These are phyloP conservation scores for Botrytis fragariae DNA, from an alignment of 2,329 filamentous ascomycete genomes.

Conservation along the genomic window DNA sequence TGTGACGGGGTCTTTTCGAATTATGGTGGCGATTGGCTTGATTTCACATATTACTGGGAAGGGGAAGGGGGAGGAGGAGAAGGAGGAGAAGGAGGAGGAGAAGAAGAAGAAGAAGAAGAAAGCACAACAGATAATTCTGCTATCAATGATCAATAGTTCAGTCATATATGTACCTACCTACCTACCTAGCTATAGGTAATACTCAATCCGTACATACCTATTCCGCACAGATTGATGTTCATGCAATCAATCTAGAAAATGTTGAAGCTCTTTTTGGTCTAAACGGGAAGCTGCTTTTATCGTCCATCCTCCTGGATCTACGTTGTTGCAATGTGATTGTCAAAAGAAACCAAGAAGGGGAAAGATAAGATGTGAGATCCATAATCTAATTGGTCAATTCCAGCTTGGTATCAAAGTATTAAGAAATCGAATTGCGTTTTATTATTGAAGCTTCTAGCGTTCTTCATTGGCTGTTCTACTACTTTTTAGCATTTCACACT, in stretches of 20 bases:
- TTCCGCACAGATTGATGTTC: neutral
- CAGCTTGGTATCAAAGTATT: neutral
- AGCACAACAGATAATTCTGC: neutral
- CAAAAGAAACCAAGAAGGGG: neutral
- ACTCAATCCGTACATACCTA: neutral
- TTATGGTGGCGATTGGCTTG: neutral
- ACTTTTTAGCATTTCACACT: neutral
- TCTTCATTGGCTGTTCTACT: neutral
- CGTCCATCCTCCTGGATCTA: neutral
- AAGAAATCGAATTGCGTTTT: conserved; percentile 8
- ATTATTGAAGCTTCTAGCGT: neutral
- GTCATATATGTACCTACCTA: too few relatives aligned
- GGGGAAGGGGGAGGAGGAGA: too few relatives aligned
- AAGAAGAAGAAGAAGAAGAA: neutral
- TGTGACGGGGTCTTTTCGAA: neutral
- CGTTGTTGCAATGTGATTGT: neutral
- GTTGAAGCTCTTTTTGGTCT: neutral
- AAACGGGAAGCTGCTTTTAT: neutral
- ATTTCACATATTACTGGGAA: neutral
- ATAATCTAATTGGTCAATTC: neutral
- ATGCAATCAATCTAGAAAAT: neutral
- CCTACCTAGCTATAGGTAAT: too few relatives aligned
- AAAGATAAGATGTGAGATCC: neutral
- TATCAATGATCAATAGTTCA: neutral
- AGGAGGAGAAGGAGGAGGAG: too few relatives aligned